A percentile compares a stretch with the other conserved stretches of the same genome.
Evolutionary conservation across 768 basidiomycete genomes (phyloP).

Genomic region (Agrocybe praecox): DNA sequence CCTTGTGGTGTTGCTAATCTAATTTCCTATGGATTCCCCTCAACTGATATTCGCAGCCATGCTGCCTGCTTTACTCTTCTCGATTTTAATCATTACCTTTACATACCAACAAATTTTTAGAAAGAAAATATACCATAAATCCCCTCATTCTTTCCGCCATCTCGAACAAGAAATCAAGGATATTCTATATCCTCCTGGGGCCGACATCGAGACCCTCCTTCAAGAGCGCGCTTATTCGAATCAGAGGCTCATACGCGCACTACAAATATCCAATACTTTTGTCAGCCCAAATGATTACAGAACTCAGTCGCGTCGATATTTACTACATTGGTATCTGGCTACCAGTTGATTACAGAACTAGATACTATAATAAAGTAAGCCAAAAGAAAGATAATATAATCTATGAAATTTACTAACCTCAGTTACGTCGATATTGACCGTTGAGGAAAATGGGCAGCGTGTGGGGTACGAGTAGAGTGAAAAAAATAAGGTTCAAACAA

Average conservation of each 20-base stretch:
- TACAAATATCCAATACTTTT: slow-evolving; percentile 51
- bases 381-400: too few relatives aligned
- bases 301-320: too few relatives aligned
- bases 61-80: background rate
- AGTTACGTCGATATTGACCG: too few relatives aligned
- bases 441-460: too few relatives aligned
- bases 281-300: slow-evolving; percentile 44
- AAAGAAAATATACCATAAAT: background rate
- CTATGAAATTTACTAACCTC: too few relatives aligned
- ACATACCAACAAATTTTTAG: slow-evolving; percentile 2
- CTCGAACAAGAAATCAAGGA: background rate
- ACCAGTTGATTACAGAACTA: too few relatives aligned
- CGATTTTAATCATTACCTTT: background rate
- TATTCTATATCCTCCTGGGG: slow-evolving; percentile 14
- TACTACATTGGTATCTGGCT: too few relatives aligned
- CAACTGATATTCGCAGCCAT: background rate
- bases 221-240: slow-evolving; percentile 37
- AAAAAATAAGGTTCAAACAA: too few relatives aligned
- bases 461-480: too few relatives aligned
- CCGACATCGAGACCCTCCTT: slow-evolving; percentile 20
- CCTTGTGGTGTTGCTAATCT: too few relatives aligned
- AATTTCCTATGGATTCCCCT: too few relatives aligned
- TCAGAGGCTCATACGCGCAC: slow-evolving; percentile 31
- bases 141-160: background rate
- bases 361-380: too few relatives aligned